Base-by-base conservation (phyloP, 2,329 filamentous ascomycete genomes). In the Trichoderma koningiopsis region DNA sequence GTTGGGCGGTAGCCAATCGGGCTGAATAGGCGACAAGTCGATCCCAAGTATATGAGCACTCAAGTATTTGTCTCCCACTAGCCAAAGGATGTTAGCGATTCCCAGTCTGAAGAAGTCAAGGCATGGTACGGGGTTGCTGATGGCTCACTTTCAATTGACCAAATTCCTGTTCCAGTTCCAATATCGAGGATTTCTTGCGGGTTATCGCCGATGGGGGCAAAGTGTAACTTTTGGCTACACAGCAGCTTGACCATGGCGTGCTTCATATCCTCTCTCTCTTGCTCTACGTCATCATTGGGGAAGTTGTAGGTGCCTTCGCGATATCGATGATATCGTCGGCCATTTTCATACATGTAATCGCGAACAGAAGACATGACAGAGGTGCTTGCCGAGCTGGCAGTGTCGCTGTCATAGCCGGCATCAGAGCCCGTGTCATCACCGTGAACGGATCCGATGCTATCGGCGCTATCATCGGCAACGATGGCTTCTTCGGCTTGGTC, bases 271-370 rank as follows among this genome's bases (percentile, higher is more conserved):
- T 87, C 83, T 47, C 86, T 79, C 72, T 88, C 86, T 74, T 88
- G 86, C 76, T 89, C 87, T 5, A 83, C 78, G 60, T 88, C 87
- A 70, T 89, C 87, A 68, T 88, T 89, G 31, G 87, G 87, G 61
- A 88, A 87, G 67, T 84, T 84, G 73, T 89, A 89, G 13, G 76
- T 74, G 6, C 85, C 86, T 68, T 86, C 84, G 22, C 85, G 80
- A 73, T 85, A 87, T 53, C 81, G 81, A 73, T 88, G 87, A 70
- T 89, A 89, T 31, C 87, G 81, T 29, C 86, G 81, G n/a, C 87
- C 87, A 73, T 89, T 87, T 73, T 88, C 86, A 68, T 80, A 83
- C 60, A 81, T 79, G 72, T 86, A 88, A 70, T 88, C 82, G 55
- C 83, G 78, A 29, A 86, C 79, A 47, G 78, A 79, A 3, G 80